A percentile compares a stretch with the other conserved stretches of the same genome.
Evolutionary conservation across 2,329 filamentous ascomycete genomes (phyloP).

Genomic region (Pseudomassariella vexata): DNA sequence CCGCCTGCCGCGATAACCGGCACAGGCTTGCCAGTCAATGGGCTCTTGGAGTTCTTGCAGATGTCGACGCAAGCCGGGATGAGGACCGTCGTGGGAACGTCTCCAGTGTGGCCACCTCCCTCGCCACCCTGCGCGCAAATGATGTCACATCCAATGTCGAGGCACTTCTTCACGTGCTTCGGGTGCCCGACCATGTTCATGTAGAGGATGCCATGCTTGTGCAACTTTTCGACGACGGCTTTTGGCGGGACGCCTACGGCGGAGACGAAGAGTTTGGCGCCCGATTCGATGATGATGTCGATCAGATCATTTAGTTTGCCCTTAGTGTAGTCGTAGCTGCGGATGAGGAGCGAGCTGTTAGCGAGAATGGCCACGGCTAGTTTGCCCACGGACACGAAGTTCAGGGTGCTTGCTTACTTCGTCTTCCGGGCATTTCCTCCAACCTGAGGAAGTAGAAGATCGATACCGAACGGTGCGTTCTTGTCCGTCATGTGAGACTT

Average conservation of each 20-base stretch:
- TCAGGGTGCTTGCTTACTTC: no score
- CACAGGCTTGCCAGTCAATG: conserved; percentile 79
- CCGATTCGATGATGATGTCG: conserved; percentile 87
- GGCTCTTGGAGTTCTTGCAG: conserved; percentile 74
- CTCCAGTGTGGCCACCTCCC: conserved; percentile 92
- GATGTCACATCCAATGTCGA: conserved; percentile 86
- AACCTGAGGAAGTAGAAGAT: conserved; percentile 89
- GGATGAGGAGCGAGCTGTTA: conserved; percentile 15
- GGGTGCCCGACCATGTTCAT: conserved; percentile 99
- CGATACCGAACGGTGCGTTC: conserved; percentile 91
- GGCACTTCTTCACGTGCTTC: conserved; percentile 96
- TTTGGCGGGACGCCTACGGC: conserved; percentile 92
- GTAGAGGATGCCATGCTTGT: conserved; percentile 82
- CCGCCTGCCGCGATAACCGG: conserved; percentile 92
- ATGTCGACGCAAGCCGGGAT: conserved; percentile 88
- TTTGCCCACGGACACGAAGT: conserved; percentile 18
- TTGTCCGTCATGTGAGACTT: conserved; percentile 85
- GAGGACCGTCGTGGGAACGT: conserved; percentile 85
- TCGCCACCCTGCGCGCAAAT: conserved; percentile 99
- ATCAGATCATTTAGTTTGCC: conserved; percentile 90
- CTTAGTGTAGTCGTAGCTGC: conserved; percentile 99
- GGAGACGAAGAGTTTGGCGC: conserved; percentile 90
- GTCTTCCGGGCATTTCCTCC: conserved; percentile 93
- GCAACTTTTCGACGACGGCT: conserved; percentile 81
- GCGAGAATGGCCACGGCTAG: conserved; percentile 2